Base-by-base conservation (phyloP, 139 green algal species). In the Microglena sp. region DNA sequence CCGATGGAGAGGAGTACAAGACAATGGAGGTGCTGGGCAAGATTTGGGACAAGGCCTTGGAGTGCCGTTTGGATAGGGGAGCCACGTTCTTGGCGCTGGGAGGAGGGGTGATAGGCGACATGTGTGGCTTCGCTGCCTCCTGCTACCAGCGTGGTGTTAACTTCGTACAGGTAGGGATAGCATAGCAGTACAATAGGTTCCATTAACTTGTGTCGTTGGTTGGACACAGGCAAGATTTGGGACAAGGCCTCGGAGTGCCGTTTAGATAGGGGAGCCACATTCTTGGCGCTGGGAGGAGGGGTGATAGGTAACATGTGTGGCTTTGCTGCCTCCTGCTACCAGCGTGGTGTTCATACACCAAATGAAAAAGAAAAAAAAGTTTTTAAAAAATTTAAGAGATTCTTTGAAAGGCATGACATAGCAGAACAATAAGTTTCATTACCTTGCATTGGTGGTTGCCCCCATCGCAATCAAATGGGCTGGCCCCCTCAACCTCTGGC, bases 261-360 rank as follows among this genome's bases (percentile, higher is more conserved):
- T 2, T 77, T 97, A 62, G 87, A 96, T 77, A 82, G 94, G n/a
- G 79, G 81, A 53, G 87, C 77, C 70, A 97, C 92, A 4, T 94
- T 99, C 60, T 55, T 99, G 7, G 94, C 94, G 0, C 86, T 99
- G 2, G 94, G 94, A 3, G 94, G 94, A 15, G 94, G 94, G 11
- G 94, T 99, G 18, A 84, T 99, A 11, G 94, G 94, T 15, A 94
- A 99, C 81, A 97, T 99, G 91, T 92, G 86, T 2, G 94, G 94
- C 44, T 99, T 96, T 83, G 94, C 94, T 21, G 94, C 94, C 5
- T 78, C 92, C 1, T 82, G 83, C 36, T 99, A 97, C 83, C 91
- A 97, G 75, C 80, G 94, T 3, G 94, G 94, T 5, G 94, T 99
- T 44, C 73, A 96, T n/a, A n/a, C n/a, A n/a, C n/a, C n/a, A n/a